A percentile compares a stretch with the other conserved stretches of the same genome.
Conservation (phyloP, 305 asterid species). For the Solanum hybrid region DNA sequence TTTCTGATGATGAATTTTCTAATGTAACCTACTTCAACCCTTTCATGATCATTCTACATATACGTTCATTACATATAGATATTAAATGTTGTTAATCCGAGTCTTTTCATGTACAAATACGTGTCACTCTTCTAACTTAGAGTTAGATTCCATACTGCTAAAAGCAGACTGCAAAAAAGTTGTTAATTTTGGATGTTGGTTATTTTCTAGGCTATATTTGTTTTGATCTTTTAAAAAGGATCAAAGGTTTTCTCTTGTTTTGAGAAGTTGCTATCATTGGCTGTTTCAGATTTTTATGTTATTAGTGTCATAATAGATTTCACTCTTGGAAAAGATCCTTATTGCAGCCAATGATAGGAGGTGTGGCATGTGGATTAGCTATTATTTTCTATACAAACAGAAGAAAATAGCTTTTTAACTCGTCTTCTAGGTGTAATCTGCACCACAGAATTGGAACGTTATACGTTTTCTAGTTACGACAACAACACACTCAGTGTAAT, state of each 20-base stretch:
- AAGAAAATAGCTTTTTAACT: background rate
- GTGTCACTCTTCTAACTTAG: background rate
- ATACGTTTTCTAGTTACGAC: background rate
- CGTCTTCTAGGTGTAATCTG: background rate
- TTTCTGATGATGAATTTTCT: constrained; percentile 37
- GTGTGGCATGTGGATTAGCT: background rate
- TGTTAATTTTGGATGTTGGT: background rate
- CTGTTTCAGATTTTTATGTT: background rate
- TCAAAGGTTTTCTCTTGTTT: background rate
- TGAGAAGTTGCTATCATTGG: background rate
- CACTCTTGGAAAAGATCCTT: background rate
- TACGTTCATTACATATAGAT: background rate
- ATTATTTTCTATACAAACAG: background rate
- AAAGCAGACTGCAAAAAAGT: background rate
- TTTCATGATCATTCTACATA: background rate
- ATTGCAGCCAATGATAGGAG: background rate
- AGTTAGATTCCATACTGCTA: background rate
- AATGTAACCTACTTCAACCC: constrained; percentile 15
- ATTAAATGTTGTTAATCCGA: background rate
- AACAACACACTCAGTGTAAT: background rate
- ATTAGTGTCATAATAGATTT: background rate
- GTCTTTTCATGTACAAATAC: background rate
- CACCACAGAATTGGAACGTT: background rate
- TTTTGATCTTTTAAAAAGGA: background rate
- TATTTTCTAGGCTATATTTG: background rate